These are phyloP conservation scores for Cryptococcus wingfieldii DNA, from an alignment of 1,284 basidiomycete genomes.

Conservation along the genomic window DNA sequence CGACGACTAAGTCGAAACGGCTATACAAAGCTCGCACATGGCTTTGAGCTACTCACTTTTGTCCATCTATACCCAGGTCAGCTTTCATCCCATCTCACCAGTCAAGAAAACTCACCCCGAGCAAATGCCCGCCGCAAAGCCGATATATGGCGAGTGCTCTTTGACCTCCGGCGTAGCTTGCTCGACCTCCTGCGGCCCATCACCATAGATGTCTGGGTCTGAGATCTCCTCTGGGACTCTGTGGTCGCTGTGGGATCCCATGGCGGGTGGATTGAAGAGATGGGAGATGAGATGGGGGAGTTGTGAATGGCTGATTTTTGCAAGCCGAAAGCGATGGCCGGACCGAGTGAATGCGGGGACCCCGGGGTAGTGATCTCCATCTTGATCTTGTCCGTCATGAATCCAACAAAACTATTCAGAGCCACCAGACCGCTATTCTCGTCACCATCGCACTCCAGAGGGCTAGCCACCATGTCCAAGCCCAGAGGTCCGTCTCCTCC, in stretches of 20 bases:
- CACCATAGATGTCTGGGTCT: constrained; percentile 13
- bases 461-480: neutral
- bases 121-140: constrained; percentile 45
- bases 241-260: too few relatives aligned
- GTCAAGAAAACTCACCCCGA: constrained; percentile 33
- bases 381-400: too few relatives aligned
- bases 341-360: too few relatives aligned
- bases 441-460: neutral
- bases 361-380: neutral
- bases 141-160: constrained; percentile 38
- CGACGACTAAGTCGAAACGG: too few relatives aligned
- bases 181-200: neutral
- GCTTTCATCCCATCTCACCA: neutral
- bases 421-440: neutral
- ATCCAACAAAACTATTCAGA: neutral
- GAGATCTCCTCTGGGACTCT: constrained; percentile 10
- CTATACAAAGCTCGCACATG: too few relatives aligned
- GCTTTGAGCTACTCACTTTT: constrained; percentile 13
- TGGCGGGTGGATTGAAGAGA: too few relatives aligned
- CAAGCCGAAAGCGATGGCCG: too few relatives aligned
- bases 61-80: constrained; percentile 18
- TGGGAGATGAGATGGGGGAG: too few relatives aligned
- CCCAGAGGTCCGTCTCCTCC: constrained; percentile 4
- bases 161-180: constrained; percentile 5
- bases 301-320: too few relatives aligned